A percentile compares a stretch with the other conserved stretches of the same genome.
These are phyloP conservation scores for Microbotryum lychnidis-dioicae DNA, from an alignment of 1,284 basidiomycete species.

Conservation along the genomic window DNA sequence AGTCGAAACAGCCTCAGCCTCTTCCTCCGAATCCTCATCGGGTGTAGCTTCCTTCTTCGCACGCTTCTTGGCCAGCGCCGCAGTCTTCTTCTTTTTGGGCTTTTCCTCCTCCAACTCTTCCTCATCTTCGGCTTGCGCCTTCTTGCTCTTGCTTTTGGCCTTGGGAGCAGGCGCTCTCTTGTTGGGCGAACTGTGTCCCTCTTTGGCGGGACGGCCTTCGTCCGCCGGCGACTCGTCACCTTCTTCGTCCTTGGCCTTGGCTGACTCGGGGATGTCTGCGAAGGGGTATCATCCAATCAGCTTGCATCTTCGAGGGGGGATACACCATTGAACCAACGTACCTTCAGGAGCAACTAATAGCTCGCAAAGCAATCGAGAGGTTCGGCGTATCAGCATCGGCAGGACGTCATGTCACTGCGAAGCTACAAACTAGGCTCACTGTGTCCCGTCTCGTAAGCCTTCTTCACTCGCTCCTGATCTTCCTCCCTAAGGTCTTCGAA, in stretches of 20 bases:
- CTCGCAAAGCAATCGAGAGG: background rate
- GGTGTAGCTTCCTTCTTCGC: background rate
- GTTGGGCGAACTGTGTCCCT: slow-evolving; percentile 3
- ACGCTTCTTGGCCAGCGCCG: slow-evolving; percentile 6
- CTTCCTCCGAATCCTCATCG: slow-evolving; percentile 17
- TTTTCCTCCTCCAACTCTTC: slow-evolving; percentile 5
- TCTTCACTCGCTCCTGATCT: slow-evolving; percentile 29
- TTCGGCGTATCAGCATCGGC: background rate
- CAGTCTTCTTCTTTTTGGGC: slow-evolving; percentile 1
- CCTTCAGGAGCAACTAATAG: background rate
- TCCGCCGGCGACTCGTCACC: slow-evolving; percentile 4
- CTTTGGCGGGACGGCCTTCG: slow-evolving; percentile 10
- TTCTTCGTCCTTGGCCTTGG: slow-evolving; percentile 20
- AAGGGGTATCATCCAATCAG: no score
- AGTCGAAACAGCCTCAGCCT: slow-evolving; percentile 4
- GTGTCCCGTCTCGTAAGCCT: slow-evolving; percentile 22
- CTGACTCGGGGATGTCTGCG: slow-evolving; percentile 32
- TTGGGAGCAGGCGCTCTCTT: slow-evolving; percentile 6
- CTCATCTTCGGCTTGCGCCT: slow-evolving; percentile 4
- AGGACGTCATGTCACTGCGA: background rate
- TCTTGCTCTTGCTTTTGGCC: background rate
- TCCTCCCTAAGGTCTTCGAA: slow-evolving; percentile 30
- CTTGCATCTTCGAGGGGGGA: no score
- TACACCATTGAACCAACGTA: slow-evolving; percentile 12
- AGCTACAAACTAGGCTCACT: slow-evolving; percentile 6